Evolutionary conservation across 257 asterid species (phyloP).

Genomic region (Cruciata laevipes): DNA sequence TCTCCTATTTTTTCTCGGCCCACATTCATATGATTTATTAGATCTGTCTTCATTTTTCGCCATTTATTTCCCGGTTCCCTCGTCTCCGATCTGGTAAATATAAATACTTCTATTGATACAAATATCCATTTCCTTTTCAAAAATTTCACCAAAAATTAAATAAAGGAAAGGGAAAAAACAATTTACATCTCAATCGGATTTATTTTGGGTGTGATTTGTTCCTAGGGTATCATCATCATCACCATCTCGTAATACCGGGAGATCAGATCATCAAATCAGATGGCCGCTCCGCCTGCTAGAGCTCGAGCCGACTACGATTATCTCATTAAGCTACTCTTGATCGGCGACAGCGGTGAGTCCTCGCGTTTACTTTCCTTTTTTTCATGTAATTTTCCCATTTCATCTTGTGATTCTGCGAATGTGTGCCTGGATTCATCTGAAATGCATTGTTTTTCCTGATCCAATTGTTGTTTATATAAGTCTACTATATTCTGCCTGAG

Average conservation of each 20-base stretch:
- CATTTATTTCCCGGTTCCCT: neutral
- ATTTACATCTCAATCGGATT: neutral
- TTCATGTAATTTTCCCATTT: neutral
- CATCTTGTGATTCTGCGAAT: neutral
- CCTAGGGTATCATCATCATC: conserved; percentile 10
- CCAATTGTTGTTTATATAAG: neutral
- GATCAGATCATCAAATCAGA: conserved; percentile 16
- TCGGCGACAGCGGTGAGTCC: conserved; percentile 50
- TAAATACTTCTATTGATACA: neutral
- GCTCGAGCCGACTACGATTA: conserved; percentile 57
- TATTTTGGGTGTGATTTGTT: neutral
- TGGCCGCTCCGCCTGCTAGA: conserved; percentile 59
- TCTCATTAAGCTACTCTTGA: conserved; percentile 43
- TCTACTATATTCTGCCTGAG: neutral
- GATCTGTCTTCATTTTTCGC: conserved; percentile 16
- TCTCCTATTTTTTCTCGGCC: conserved; percentile 20
- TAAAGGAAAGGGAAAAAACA: neutral
- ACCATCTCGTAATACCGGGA: conserved; percentile 5
- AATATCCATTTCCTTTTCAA: neutral
- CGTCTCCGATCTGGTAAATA: conserved; percentile 30
- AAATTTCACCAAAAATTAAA: neutral
- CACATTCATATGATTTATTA: conserved; percentile 14
- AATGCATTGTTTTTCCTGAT: neutral
- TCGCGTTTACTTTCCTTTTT: neutral
- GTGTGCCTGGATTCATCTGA: neutral